Conservation (phyloP, 345 rosid genomes). For the Brassica juncea region DNA sequence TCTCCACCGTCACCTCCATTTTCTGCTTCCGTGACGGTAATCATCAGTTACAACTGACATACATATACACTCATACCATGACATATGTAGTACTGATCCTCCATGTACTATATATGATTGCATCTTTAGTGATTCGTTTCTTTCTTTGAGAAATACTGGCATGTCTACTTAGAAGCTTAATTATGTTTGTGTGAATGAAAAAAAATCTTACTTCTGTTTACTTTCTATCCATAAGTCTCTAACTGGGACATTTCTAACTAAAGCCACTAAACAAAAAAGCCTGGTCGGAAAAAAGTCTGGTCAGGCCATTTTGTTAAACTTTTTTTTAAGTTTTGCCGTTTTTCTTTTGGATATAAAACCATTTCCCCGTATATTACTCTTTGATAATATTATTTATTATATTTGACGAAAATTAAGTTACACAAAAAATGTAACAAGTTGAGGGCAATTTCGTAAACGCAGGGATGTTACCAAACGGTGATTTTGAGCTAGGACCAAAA, state of each 20-base stretch:
- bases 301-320: neutral
- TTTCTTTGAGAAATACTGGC: neutral
- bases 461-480: slow-evolving; percentile 78
- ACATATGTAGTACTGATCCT: neutral
- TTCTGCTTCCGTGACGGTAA: slow-evolving; percentile 39
- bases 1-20: slow-evolving; percentile 38
- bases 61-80: neutral
- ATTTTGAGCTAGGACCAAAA: slow-evolving; percentile 73
- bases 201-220: neutral
- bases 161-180: neutral
- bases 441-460: slow-evolving; percentile 4
- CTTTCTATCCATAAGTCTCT: neutral
- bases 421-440: neutral
- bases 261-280: neutral
- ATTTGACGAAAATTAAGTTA: neutral
- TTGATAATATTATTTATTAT: neutral
- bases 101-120: neutral
- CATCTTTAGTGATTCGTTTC: neutral
- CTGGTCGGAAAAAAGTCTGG: neutral
- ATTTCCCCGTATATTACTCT: neutral
- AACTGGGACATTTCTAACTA: neutral
- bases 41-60: neutral
- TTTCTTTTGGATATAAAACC: neutral
- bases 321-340: neutral
- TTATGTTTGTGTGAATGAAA: neutral